phyloP scores from a whole-genome alignment of 2,329 filamentous ascomycete genomes.

The Colletotrichum nymphaeae region DNA sequence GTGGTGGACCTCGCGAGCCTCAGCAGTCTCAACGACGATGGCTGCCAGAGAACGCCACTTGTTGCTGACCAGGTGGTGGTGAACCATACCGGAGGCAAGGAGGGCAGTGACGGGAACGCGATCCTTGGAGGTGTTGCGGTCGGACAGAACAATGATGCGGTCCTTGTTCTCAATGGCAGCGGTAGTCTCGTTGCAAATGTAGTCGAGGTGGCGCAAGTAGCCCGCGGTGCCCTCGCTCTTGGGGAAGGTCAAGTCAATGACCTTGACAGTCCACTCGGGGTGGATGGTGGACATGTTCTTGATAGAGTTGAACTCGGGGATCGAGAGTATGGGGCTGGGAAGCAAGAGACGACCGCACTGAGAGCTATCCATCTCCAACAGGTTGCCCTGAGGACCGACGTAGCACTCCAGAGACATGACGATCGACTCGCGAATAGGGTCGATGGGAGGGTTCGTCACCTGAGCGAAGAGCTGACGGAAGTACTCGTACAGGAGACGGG shows the following conservation, averaged over 20 bases:
- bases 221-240: slow-evolving; percentile 86
- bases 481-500: slow-evolving; percentile 92
- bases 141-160: slow-evolving; percentile 89
- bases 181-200: slow-evolving; percentile 87
- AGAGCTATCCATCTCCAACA: slow-evolving; percentile 90
- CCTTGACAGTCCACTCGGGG: slow-evolving; percentile 86
- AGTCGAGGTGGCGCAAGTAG: slow-evolving; percentile 87
- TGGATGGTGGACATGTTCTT: slow-evolving; percentile 80
- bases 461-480: slow-evolving; percentile 98
- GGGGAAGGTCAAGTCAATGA: slow-evolving; percentile 92
- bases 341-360: slow-evolving; percentile 89
- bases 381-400: slow-evolving; percentile 93
- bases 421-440: slow-evolving; percentile 95
- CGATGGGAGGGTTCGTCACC: slow-evolving; percentile 97
- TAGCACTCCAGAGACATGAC: slow-evolving; percentile 99
- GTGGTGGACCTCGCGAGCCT: slow-evolving; percentile 97
- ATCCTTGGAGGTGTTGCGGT: slow-evolving; percentile 84
- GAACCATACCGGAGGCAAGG: slow-evolving; percentile 90
- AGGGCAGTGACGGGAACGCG: slow-evolving; percentile 88
- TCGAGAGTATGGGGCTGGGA: slow-evolving; percentile 88
- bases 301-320: slow-evolving; percentile 90
- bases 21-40: slow-evolving; percentile 89
- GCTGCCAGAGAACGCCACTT: slow-evolving; percentile 93
- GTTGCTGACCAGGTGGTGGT: slow-evolving; percentile 95
- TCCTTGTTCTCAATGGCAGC: slow-evolving; percentile 86